A percentile compares a stretch with the other conserved stretches of the same genome.
These are phyloP conservation scores for Rubroboletus satanas DNA, from an alignment of 768 basidiomycete genomes.

Conservation along the genomic window DNA sequence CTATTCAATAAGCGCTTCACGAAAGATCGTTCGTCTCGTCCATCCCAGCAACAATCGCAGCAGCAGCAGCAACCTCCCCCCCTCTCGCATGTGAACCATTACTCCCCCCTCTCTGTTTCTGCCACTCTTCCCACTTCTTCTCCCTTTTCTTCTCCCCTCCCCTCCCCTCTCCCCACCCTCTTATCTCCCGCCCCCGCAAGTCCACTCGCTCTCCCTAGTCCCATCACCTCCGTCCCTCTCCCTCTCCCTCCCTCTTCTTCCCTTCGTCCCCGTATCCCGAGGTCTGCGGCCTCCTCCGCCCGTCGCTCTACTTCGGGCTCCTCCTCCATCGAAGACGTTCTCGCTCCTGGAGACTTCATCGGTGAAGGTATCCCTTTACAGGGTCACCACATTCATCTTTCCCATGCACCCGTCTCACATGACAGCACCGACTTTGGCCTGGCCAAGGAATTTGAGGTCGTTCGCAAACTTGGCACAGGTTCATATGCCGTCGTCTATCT, in stretches of 20 bases:
- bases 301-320: slow-evolving; percentile 31
- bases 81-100: slow-evolving; percentile 7
- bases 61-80: neutral
- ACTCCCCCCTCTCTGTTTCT: slow-evolving; percentile 14
- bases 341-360: slow-evolving; percentile 69
- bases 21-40: slow-evolving; percentile 26
- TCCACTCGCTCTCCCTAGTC: slow-evolving; percentile 26
- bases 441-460: slow-evolving; percentile 75
- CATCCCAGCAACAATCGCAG: slow-evolving; percentile 17
- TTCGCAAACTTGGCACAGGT: slow-evolving; percentile 81
- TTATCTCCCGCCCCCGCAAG: slow-evolving; percentile 25
- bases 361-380: slow-evolving; percentile 65
- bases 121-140: slow-evolving; percentile 6
- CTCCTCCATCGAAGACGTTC: slow-evolving; percentile 46
- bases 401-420: slow-evolving; percentile 37
- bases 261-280: slow-evolving; percentile 36
- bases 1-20: slow-evolving; percentile 35
- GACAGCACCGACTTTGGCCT: slow-evolving; percentile 41
- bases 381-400: slow-evolving; percentile 60
- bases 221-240: slow-evolving; percentile 32
- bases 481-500: slow-evolving; percentile 94
- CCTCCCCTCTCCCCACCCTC: slow-evolving; percentile 30
- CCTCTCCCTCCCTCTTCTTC: slow-evolving; percentile 31
- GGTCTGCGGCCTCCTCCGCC: slow-evolving; percentile 30
- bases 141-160: slow-evolving; percentile 7